Percentiles rank a stretch among this genome's conserved stretches.
Conservation (phyloP, 352 stramenopile genomes). For the Globisporangium iwayamae region DNA sequence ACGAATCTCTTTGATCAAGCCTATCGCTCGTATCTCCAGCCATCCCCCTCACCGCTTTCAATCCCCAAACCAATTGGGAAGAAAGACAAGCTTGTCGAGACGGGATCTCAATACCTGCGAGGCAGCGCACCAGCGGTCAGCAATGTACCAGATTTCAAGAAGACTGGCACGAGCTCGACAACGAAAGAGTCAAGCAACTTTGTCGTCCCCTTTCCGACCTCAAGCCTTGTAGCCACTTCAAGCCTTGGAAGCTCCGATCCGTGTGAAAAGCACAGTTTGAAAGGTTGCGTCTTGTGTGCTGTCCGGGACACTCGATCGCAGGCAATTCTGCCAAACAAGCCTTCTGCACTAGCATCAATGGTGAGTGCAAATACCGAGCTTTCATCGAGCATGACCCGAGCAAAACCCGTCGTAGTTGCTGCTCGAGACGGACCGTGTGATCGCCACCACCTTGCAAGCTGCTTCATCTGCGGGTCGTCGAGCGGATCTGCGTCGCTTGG, state of each 20-base stretch:
- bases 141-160: background rate
- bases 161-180: background rate
- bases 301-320: slow-evolving; percentile 17
- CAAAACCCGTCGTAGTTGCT: background rate
- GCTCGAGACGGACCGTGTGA: slow-evolving; percentile 28
- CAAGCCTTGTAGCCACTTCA: background rate
- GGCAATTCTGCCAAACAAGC: background rate
- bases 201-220: background rate
- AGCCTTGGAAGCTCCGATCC: background rate
- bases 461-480: slow-evolving; percentile 56
- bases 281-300: slow-evolving; percentile 62
- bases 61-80: background rate
- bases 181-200: background rate
- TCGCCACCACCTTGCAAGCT: slow-evolving; percentile 48
- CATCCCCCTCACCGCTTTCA: background rate
- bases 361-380: background rate
- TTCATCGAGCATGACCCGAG: background rate
- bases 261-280: slow-evolving; percentile 57
- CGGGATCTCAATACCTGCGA: background rate
- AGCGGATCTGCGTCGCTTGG: background rate
- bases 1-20: background rate
- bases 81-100: background rate
- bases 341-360: background rate
- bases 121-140: background rate
- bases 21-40: background rate